Conservation (phyloP, 176 grass and related monocot species). For the Triticum aestivum region DNA sequence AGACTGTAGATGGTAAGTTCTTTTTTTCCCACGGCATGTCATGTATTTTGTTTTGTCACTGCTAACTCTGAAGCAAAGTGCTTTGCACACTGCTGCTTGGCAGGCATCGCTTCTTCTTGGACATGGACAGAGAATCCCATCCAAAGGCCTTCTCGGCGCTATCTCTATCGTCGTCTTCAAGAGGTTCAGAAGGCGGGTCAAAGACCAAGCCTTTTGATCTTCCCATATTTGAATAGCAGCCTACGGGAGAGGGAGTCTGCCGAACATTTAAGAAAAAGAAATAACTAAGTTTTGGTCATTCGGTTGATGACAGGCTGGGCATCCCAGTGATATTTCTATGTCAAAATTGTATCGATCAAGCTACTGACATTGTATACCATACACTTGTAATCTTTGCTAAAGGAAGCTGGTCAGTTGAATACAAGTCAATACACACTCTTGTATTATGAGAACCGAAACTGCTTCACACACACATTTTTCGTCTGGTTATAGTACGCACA, state of each 20-base stretch:
- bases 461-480: not conserved
- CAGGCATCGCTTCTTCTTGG: constrained; percentile 84
- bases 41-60: not conserved
- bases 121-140: constrained; percentile 65
- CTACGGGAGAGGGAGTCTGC: too few relatives aligned
- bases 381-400: not conserved
- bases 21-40: not conserved
- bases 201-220: constrained; percentile 55
- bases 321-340: not conserved
- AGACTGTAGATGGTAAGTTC: constrained; percentile 76
- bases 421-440: not conserved
- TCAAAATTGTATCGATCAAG: constrained; percentile 2
- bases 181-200: not conserved
- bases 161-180: constrained; percentile 32
- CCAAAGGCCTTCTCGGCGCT: constrained; percentile 36
- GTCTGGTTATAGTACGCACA: not conserved
- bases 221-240: constrained; percentile 76
- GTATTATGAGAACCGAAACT: not conserved
- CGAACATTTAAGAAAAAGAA: constrained; percentile 1
- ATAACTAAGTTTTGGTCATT: constrained; percentile 15
- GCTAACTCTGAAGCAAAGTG: not conserved
- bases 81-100: not conserved
- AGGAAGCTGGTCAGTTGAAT: not conserved
- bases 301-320: constrained; percentile 1
- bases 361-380: not conserved